These are phyloP conservation scores for Lentinula novae-zelandiae DNA, from an alignment of 1,284 basidiomycete genomes.

Conservation along the genomic window DNA sequence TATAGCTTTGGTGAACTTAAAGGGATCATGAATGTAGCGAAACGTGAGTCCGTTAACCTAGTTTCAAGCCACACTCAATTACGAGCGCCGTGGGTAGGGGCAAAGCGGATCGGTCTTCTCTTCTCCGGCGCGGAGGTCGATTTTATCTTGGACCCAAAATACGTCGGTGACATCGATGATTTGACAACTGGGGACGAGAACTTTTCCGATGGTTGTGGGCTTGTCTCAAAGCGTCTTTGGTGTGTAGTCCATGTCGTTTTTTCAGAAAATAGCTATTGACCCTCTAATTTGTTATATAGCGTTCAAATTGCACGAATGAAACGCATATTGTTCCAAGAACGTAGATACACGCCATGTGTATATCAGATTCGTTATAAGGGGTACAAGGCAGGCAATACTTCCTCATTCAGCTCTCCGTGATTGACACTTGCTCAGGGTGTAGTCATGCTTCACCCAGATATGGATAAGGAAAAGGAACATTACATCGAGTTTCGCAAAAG, in stretches of 20 bases:
- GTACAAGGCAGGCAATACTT: slow-evolving; percentile 34
- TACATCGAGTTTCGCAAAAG: slow-evolving; percentile 58
- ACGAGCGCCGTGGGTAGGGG: slow-evolving; percentile 33
- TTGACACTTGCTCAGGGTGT: slow-evolving; percentile 36
- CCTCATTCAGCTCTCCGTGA: not conserved
- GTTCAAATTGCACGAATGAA: slow-evolving; percentile 49
- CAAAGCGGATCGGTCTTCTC: slow-evolving; percentile 61
- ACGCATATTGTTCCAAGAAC: slow-evolving; percentile 47
- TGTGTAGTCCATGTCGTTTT: not conserved
- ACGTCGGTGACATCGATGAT: slow-evolving; percentile 52
- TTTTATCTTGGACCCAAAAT: slow-evolving; percentile 44
- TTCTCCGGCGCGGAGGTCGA: slow-evolving; percentile 63
- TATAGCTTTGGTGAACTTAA: slow-evolving; percentile 54
- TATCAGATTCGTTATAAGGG: slow-evolving; percentile 62
- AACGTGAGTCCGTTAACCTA: slow-evolving; percentile 37
- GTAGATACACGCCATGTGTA: slow-evolving; percentile 55
- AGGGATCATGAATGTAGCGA: slow-evolving; percentile 58
- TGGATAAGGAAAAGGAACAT: slow-evolving; percentile 41
- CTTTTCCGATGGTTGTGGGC: slow-evolving; percentile 67
- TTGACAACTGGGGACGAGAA: slow-evolving; percentile 51
- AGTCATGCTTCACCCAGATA: slow-evolving; percentile 55
- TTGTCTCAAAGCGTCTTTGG: slow-evolving; percentile 51
- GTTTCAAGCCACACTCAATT: not conserved
- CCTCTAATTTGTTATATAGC: not conserved
- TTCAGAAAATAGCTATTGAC: not conserved